Conservation (phyloP, 345 rosid genomes). For the Anacardium occidentale region DNA sequence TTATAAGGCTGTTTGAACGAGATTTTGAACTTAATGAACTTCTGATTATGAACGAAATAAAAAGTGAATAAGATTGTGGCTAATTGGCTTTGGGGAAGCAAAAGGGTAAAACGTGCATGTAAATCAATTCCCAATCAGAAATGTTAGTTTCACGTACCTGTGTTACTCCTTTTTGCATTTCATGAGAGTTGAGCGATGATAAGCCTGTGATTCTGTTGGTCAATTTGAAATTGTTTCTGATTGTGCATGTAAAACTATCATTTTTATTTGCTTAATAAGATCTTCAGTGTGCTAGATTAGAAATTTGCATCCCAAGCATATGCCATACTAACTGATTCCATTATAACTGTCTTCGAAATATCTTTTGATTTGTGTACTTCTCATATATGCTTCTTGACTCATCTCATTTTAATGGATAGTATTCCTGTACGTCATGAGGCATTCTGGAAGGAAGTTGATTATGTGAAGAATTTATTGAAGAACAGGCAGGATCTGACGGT, state of each 20-base stretch:
- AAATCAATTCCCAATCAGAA: too few species aligned
- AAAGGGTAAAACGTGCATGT: too few species aligned
- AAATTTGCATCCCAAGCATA: background rate
- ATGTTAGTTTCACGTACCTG: background rate
- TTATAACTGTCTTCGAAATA: background rate
- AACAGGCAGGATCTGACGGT: conserved; percentile 66
- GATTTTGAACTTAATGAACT: too few species aligned
- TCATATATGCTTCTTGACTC: background rate
- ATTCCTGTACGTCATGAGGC: conserved; percentile 69
- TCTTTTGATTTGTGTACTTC: background rate
- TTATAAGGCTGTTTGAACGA: too few species aligned
- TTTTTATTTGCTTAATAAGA: too few species aligned
- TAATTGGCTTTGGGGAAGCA: too few species aligned
- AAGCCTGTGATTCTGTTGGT: background rate
- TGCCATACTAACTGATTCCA: background rate
- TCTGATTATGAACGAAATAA: too few species aligned
- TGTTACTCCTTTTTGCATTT: background rate
- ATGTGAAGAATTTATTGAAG: conserved; percentile 63
- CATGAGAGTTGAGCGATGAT: background rate
- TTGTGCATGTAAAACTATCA: background rate
- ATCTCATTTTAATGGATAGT: conserved; percentile 32
- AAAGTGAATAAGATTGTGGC: too few species aligned
- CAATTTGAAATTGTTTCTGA: background rate
- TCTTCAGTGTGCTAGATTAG: background rate
- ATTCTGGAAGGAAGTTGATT: conserved; percentile 73